Percentiles rank a stretch among this genome's conserved stretches.
Conservation (phyloP, 768 basidiomycete genomes). For the Lactarius quietus region DNA sequence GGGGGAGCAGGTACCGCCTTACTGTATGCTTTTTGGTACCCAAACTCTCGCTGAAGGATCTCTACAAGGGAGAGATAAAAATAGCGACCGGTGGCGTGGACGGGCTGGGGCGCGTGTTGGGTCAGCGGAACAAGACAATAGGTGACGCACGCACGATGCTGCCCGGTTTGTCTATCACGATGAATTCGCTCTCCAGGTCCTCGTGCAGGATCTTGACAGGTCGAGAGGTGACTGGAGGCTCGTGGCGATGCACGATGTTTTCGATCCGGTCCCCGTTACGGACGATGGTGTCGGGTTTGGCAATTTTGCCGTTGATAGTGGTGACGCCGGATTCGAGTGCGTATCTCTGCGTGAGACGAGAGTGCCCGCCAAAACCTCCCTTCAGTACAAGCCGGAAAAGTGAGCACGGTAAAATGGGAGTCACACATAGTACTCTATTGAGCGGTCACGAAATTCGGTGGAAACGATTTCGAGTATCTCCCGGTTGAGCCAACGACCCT, state of each 20-base stretch:
- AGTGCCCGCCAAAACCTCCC: not conserved
- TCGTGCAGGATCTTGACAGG: slow-evolving; percentile 77
- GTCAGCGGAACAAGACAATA: not conserved
- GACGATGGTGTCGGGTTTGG: slow-evolving; percentile 73
- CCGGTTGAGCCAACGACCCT: slow-evolving; percentile 83
- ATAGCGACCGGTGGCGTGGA: slow-evolving; percentile 90
- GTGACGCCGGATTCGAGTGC: slow-evolving; percentile 93
- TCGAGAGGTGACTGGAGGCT: slow-evolving; percentile 86
- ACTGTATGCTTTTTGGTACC: slow-evolving; percentile 82
- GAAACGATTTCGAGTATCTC: slow-evolving; percentile 89
- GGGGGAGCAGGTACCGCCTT: slow-evolving; percentile 29
- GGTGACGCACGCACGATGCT: slow-evolving; percentile 71
- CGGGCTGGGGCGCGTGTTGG: slow-evolving; percentile 52
- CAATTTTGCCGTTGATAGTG: slow-evolving; percentile 88
- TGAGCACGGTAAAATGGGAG: not conserved
- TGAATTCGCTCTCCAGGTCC: slow-evolving; percentile 75
- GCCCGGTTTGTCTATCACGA: slow-evolving; percentile 96
- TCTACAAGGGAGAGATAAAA: slow-evolving; percentile 84
- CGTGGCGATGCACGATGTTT: slow-evolving; percentile 96
- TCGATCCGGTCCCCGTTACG: slow-evolving; percentile 87
- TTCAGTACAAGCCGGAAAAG: not conserved
- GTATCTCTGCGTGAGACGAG: slow-evolving; percentile 43
- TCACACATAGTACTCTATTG: slow-evolving; percentile 94
- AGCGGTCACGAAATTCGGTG: slow-evolving; percentile 90
- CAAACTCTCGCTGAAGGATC: slow-evolving; percentile 81